Percentiles rank a stretch among this genome's conserved stretches.
phyloP scores from a whole-genome alignment of 805 yeast species.

The Cyberlindnera suaveolens region DNA sequence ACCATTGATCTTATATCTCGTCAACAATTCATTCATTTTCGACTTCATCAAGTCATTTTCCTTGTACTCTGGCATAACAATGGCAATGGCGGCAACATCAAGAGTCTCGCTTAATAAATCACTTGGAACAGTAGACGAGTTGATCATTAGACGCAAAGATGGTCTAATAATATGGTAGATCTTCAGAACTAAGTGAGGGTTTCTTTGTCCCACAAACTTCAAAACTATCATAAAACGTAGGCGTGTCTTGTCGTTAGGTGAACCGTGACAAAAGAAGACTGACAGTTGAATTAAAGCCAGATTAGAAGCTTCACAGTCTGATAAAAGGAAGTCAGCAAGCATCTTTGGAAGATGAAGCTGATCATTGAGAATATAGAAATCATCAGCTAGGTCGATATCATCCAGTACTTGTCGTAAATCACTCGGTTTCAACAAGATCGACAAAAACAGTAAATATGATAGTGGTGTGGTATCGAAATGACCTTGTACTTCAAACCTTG shows the following conservation, averaged over 20 bases:
- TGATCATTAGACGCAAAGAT: conserved; percentile 24
- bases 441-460: conserved; percentile 29
- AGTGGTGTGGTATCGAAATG: conserved; percentile 8
- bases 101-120: conserved; percentile 26
- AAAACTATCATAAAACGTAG: conserved; percentile 28
- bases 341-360: conserved; percentile 32
- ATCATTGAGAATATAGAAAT: conserved; percentile 26
- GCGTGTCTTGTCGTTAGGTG: conserved; percentile 31
- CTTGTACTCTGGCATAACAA: conserved; percentile 17
- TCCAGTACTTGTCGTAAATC: conserved; percentile 29
- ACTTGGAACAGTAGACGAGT: conserved; percentile 8
- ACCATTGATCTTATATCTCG: conserved; percentile 6
- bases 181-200: conserved; percentile 28
- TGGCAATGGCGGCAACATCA: conserved; percentile 28
- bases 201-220: conserved; percentile 25
- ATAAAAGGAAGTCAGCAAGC: conserved; percentile 27
- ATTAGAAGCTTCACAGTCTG: conserved; percentile 25
- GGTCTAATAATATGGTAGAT: conserved; percentile 26
- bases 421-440: conserved; percentile 29
- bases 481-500: conserved; percentile 9
- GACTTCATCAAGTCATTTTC: conserved; percentile 3
- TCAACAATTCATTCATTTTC: background rate
- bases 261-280: conserved; percentile 25
- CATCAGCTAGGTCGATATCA: conserved; percentile 31
- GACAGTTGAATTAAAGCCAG: conserved; percentile 31